A percentile compares a stretch with the other conserved stretches of the same genome.
These are phyloP conservation scores for Teunomyces aglyptinius DNA, from an alignment of 805 yeast species.

Conservation along the genomic window DNA sequence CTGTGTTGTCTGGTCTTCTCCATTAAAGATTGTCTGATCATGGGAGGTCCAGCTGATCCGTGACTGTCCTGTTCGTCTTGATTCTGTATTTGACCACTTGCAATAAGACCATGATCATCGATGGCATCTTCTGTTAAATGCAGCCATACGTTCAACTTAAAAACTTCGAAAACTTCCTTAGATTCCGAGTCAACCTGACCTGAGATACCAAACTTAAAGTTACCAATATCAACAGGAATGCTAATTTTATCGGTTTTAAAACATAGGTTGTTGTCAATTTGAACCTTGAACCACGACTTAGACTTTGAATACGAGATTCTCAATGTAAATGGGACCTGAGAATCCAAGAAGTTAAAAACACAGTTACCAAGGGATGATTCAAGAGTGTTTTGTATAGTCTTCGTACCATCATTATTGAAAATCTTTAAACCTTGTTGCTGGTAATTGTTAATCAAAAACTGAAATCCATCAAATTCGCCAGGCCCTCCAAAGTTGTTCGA, in stretches of 20 bases:
- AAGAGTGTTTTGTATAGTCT: conserved; percentile 27
- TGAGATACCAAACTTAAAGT: conserved; percentile 52
- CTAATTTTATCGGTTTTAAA: conserved; percentile 59
- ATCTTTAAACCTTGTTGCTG: conserved; percentile 55
- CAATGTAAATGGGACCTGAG: conserved; percentile 68
- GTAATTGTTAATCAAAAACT: conserved; percentile 52
- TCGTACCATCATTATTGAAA: conserved; percentile 58
- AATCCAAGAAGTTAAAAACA: conserved; percentile 57
- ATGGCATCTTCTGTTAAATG: conserved; percentile 53
- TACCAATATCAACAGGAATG: conserved; percentile 36
- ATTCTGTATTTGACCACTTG: conserved; percentile 37
- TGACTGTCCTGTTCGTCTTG: conserved; percentile 28
- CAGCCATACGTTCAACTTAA: conserved; percentile 56
- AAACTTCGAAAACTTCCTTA: conserved; percentile 61
- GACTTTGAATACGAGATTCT: conserved; percentile 57
- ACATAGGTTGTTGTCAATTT: conserved; percentile 68
- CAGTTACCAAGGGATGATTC: conserved; percentile 52
- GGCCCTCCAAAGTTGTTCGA: conserved; percentile 54
- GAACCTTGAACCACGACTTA: conserved; percentile 54
- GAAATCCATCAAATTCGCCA: conserved; percentile 58
- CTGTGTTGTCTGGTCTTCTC: conserved; percentile 20
- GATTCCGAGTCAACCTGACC: conserved; percentile 41
- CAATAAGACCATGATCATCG: conserved; percentile 52
- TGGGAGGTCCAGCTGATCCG: conserved; percentile 15
- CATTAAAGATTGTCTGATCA: conserved; percentile 36